Base-by-base conservation (phyloP, 1,139 yeast genomes). In the Blastobotrys petasosporus region DNA sequence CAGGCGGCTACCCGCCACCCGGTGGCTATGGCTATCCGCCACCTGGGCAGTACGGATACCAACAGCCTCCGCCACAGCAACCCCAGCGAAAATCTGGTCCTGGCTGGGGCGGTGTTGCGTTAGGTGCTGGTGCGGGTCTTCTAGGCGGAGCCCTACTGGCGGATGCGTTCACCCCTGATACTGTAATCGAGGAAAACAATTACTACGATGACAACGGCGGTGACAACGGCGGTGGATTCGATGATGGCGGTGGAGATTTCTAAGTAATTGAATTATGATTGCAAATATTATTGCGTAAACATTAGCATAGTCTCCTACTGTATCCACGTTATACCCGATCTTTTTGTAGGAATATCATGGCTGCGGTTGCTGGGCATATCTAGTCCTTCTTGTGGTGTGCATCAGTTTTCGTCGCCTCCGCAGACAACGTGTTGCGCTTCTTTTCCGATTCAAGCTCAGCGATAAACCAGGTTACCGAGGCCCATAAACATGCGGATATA, bases 381-480 rank as follows among this genome's bases (percentile, higher is more conserved):
- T 38, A 41, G 10, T 44, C 32, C 31, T 30, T 28, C 25, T 34
- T 35, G 17, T 12, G 41, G 11, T 17, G 20, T 13, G 32, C 28
- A 32, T 17, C 32, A 36, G 37, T 28, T 35, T 32, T 41, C 29
- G 25, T 44, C 15, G 25, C 7, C 13, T 37, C 40, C 40, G 41
- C 16, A 45, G 32, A 3, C 32, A 13, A 7, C 7, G 7, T 7
- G 6, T 20, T 20, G 25, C 25, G 25, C 41, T 38, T 42, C 39
- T 46, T 45, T 49, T 31, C 50, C 52, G 47, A 42, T 48, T 79
- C 74, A 51, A 88, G 66, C 64, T 92, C 97, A 13, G 64, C 63
- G 17, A 92, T 76, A 61, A 92, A 92, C 98, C 98, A 92, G 5
- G 88, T 76, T 46, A 90, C 82, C 0, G 87, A 73, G 0, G 72